These are phyloP conservation scores for Eucalyptus sp. DNA, from an alignment of 345 rosid species.

Conservation along the genomic window DNA sequence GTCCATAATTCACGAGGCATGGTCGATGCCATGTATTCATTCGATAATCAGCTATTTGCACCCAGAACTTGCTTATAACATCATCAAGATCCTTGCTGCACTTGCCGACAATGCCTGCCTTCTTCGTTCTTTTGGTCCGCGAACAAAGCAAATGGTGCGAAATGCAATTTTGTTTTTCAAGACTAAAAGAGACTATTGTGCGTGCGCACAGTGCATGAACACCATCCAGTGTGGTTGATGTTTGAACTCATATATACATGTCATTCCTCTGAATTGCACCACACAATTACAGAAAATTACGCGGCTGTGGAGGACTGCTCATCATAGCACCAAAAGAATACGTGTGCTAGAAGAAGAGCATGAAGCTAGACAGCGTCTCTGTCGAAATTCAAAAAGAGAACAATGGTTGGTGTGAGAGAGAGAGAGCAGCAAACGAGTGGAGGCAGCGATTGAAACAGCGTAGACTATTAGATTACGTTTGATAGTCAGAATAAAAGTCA, in stretches of 20 bases:
- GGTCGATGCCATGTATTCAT: not conserved
- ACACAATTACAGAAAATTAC: not conserved
- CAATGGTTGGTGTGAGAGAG: not conserved
- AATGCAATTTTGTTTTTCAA: not conserved
- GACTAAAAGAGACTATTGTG: not conserved
- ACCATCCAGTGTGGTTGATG: not conserved
- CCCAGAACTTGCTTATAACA: not conserved
- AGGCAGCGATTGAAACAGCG: not conserved
- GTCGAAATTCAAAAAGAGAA: not conserved
- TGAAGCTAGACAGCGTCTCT: not conserved
- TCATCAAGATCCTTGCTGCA: not conserved
- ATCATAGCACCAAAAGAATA: not conserved
- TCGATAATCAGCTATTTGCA: not conserved
- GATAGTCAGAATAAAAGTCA: too few species aligned
- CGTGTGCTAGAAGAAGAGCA: not conserved
- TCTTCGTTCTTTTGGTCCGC: slow-evolving; percentile 25
- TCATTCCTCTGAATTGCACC: not conserved
- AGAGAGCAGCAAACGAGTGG: not conserved
- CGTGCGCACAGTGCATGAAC: not conserved
- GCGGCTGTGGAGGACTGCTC: not conserved
- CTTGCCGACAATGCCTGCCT: slow-evolving; percentile 10
- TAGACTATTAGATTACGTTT: not conserved
- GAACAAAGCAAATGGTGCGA: not conserved
- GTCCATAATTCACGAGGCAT: not conserved
- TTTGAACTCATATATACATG: not conserved